These are phyloP conservation scores for Phytophthora sojae DNA, from an alignment of 352 stramenopile genomes.

Conservation along the genomic window DNA sequence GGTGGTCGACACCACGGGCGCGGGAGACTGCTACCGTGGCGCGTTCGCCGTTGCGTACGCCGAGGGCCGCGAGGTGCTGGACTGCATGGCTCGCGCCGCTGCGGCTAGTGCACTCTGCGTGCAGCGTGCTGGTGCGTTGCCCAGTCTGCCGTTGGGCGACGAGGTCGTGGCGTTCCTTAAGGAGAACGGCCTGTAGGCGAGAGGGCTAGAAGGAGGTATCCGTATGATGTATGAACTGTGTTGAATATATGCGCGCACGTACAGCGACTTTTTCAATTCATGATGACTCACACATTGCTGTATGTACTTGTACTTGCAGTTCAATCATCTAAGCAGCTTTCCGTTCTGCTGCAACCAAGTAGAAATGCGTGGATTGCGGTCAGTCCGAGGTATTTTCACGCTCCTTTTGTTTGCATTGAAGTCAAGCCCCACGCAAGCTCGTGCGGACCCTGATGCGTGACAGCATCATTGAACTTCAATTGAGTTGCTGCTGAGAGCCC, in stretches of 20 bases:
- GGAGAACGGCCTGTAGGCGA: conserved; percentile 19
- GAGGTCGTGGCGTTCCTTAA: conserved; percentile 47
- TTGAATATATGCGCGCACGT: conserved; percentile 10
- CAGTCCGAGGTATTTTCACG: not conserved
- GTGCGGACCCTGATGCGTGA: conserved; percentile 8
- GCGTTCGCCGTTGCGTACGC: conserved; percentile 72
- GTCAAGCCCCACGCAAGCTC: not conserved
- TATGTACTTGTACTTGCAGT: too few species aligned
- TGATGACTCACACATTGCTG: not conserved
- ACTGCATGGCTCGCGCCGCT: conserved; percentile 63
- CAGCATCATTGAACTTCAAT: conserved; percentile 14
- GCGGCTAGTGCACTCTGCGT: conserved; percentile 77
- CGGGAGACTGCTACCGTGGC: conserved; percentile 80
- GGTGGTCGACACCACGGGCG: conserved; percentile 83
- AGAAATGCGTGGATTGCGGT: not conserved
- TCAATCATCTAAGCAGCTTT: too few species aligned
- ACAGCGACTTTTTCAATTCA: not conserved
- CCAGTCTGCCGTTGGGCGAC: conserved; percentile 65
- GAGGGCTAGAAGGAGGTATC: not conserved
- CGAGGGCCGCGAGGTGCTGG: conserved; percentile 50
- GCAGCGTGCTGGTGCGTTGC: conserved; percentile 65
- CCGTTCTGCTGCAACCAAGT: not conserved
- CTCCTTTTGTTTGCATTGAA: conserved; percentile 1
- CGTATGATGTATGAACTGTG: conserved; percentile 7
- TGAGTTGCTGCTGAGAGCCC: not conserved